Conservation (phyloP, 2,329 filamentous ascomycete species). For the Chaetothyriales sp. region DNA sequence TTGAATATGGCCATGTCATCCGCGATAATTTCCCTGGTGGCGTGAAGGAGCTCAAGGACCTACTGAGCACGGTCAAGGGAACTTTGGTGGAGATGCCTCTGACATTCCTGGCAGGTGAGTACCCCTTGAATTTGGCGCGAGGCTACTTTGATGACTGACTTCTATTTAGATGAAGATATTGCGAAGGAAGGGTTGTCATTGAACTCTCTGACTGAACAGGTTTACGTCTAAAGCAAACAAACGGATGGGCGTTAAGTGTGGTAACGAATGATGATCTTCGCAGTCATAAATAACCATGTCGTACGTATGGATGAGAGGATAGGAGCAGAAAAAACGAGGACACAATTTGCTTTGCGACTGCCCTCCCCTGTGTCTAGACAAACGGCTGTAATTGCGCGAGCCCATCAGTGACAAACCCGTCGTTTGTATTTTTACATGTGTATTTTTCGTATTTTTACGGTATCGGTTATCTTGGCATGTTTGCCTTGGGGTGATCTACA, state of each 20-base stretch:
- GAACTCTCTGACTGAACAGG: constrained; percentile 55
- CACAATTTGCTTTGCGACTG: too few species aligned
- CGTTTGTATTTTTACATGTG: too few species aligned
- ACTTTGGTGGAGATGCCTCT: constrained; percentile 81
- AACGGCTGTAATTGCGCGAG: too few species aligned
- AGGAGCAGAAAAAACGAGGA: too few species aligned
- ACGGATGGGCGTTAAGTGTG: constrained; percentile 1
- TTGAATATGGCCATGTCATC: constrained; percentile 77
- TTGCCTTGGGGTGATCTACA: too few species aligned
- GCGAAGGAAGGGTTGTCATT: constrained; percentile 64
- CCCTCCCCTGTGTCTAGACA: too few species aligned
- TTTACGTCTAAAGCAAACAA: constrained; percentile 44
- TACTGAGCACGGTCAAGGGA: constrained; percentile 50
- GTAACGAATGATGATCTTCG: not conserved
- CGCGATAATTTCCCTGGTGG: constrained; percentile 57
- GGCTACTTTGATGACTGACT: constrained; percentile 4
- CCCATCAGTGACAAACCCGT: too few species aligned
- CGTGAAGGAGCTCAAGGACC: constrained; percentile 55
- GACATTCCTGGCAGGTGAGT: constrained; percentile 47
- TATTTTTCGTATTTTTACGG: too few species aligned
- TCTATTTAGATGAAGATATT: constrained; percentile 59
- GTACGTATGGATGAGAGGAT: too few species aligned
- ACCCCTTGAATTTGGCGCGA: not conserved
- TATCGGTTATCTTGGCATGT: too few species aligned
- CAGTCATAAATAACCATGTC: not conserved